Base-by-base conservation (phyloP, 768 basidiomycete genomes). In the Tylopilus vinaceipallidus region DNA sequence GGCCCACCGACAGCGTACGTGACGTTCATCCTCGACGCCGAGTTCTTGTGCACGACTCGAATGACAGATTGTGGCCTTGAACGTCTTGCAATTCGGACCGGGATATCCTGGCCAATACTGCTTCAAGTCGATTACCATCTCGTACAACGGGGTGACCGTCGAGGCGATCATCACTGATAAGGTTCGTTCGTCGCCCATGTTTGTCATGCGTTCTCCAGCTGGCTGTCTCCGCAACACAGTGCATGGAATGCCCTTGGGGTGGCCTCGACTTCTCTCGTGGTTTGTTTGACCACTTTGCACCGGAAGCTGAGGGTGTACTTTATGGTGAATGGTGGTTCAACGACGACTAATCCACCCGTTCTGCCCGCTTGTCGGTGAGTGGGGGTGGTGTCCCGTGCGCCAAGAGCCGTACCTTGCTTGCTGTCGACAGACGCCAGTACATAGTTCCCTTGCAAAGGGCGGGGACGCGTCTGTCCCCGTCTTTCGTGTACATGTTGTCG, bases 211-310 rank as follows among this genome's bases (percentile, higher is more conserved):
- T 17, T 30, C 24, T 41, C 19, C 14, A 1, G 26, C 44, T 60
- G 3, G 54, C 17, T 24, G 20, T 32, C 16, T 48, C 27, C 38
- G 36, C 26, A 33, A 44, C 32, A 12, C 59, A 86, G 79, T 88
- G 87, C 60, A 80, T 81, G 33, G 77, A 75, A 19, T 91, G 88
- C 63, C 79, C 79, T 13, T 77, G 69, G 49, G 78, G 76, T 39
- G 87, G 80, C 30, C 78, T 91, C 23, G 89, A 91, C 65, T 69
- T 90, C 27, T 82, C 82, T 22, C 64, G 69, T n/a, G 81, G 82
- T 36, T 73, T 91, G 41, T 91, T 91, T 71, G 46, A 64, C 19
- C 68, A 59, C 67, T 87, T 90, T 63, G 82, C 76, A 6, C 16
- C 62, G 10, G 61, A 73, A 42, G 55, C 58, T 37, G 58, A 44